phyloP scores from a whole-genome alignment of 2,329 filamentous ascomycete species.

The Ophiosphaerella korrae region DNA sequence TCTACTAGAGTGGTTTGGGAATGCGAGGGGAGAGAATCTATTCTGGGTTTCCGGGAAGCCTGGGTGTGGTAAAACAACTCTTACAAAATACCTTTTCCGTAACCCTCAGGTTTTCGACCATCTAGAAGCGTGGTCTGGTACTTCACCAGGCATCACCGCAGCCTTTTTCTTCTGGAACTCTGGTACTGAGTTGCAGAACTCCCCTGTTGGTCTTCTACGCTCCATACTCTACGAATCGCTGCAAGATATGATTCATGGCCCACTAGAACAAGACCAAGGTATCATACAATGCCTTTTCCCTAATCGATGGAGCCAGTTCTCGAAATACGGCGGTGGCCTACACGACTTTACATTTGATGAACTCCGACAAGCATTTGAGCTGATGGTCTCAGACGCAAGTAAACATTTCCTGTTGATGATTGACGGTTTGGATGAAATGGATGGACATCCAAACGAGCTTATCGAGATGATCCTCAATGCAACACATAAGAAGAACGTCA shows the following conservation, averaged over 20 bases:
- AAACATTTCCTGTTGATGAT: slow-evolving; percentile 42
- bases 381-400: slow-evolving; percentile 31
- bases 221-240: slow-evolving; percentile 37
- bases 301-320: slow-evolving; percentile 37
- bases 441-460: slow-evolving; percentile 25
- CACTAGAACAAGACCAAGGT: slow-evolving; percentile 28
- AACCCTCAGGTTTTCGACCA: slow-evolving; percentile 30
- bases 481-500: slow-evolving; percentile 35
- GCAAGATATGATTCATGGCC: slow-evolving; percentile 40
- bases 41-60: slow-evolving; percentile 47
- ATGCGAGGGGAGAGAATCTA: slow-evolving; percentile 29
- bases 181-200: slow-evolving; percentile 36
- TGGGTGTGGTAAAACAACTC: slow-evolving; percentile 55
- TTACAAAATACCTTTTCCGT: slow-evolving; percentile 49
- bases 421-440: slow-evolving; percentile 39
- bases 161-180: slow-evolving; percentile 55
- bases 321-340: slow-evolving; percentile 33
- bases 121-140: slow-evolving; percentile 37
- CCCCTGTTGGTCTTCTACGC: slow-evolving; percentile 27
- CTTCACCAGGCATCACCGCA: slow-evolving; percentile 37
- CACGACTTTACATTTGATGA: slow-evolving; percentile 26
- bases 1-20: slow-evolving; percentile 36
- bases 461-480: slow-evolving; percentile 24
- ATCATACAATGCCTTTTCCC: slow-evolving; percentile 33
- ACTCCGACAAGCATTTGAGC: slow-evolving; percentile 29